A percentile compares a stretch with the other conserved stretches of the same genome.
Conservation (phyloP, 768 basidiomycete genomes). For the Epithele typhae region DNA sequence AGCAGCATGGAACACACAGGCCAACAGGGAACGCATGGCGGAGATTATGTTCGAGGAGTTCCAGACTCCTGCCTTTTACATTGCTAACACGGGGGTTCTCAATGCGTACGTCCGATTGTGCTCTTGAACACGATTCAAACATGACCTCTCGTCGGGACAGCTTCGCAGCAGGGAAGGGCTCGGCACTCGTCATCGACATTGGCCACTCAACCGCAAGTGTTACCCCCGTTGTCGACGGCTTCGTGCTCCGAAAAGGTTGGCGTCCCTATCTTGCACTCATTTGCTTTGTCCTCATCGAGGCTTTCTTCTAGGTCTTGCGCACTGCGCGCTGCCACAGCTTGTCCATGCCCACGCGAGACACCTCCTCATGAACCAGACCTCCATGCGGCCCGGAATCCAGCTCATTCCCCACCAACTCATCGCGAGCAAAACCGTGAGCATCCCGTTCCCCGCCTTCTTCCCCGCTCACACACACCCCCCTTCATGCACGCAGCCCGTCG, state of each 20-base stretch:
- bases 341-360: slow-evolving; percentile 78
- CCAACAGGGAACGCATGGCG: slow-evolving; percentile 92
- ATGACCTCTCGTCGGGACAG: slow-evolving; percentile 34
- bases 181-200: slow-evolving; percentile 94
- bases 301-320: slow-evolving; percentile 62
- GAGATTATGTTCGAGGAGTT: slow-evolving; percentile 99
- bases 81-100: slow-evolving; percentile 90
- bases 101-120: slow-evolving; percentile 58
- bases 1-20: slow-evolving; percentile 91
- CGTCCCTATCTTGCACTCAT: background rate
- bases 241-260: slow-evolving; percentile 90
- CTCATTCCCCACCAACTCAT: slow-evolving; percentile 87
- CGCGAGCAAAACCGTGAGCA: slow-evolving; percentile 62
- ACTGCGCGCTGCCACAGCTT: slow-evolving; percentile 72
- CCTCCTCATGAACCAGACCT: slow-evolving; percentile 48
- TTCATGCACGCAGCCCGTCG: slow-evolving; percentile 53
- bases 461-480: background rate
- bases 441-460: too few species aligned
- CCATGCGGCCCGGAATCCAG: slow-evolving; percentile 54
- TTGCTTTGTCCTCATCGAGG: background rate
- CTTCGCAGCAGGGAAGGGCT: slow-evolving; percentile 94
- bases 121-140: too few species aligned
- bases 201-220: slow-evolving; percentile 88
- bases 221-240: slow-evolving; percentile 95
- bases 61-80: slow-evolving; percentile 91